Evolutionary conservation across 371 early-diverging fungal species (phyloP).

Genomic region (Syncephalastrum sp.): DNA sequence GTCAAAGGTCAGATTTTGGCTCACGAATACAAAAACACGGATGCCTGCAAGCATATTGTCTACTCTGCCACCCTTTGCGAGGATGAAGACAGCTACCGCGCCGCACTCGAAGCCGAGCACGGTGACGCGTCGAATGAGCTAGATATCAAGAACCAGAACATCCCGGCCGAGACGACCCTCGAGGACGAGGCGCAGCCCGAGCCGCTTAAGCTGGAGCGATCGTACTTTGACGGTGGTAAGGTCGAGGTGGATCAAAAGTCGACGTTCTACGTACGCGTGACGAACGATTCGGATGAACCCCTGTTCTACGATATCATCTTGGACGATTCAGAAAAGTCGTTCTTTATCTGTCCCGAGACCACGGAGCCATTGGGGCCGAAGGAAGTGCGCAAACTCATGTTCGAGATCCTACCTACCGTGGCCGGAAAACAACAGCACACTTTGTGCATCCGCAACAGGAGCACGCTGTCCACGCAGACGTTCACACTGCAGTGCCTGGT

Average conservation of each 20-base stretch:
- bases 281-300: constrained; percentile 43
- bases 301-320: constrained; percentile 37
- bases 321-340: constrained; percentile 13
- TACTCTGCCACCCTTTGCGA: constrained; percentile 55
- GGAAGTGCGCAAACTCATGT: constrained; percentile 62
- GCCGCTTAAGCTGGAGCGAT: constrained; percentile 43
- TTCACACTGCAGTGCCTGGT: constrained; percentile 64
- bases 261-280: constrained; percentile 59
- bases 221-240: constrained; percentile 58
- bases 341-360: constrained; percentile 29
- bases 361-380: constrained; percentile 38
- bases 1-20: constrained; percentile 67
- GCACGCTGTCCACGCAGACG: constrained; percentile 28
- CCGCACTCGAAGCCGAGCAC: constrained; percentile 27
- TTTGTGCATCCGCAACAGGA: constrained; percentile 44
- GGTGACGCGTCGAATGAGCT: neutral
- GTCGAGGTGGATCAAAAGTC: constrained; percentile 55
- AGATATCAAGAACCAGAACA: neutral
- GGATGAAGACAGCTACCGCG: constrained; percentile 36
- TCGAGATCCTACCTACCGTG: constrained; percentile 46
- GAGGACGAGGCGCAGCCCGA: constrained; percentile 18
- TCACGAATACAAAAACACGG: constrained; percentile 91
- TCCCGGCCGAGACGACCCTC: neutral
- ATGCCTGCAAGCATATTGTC: constrained; percentile 75
- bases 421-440: constrained; percentile 59